phyloP scores from a whole-genome alignment of 345 rosid genomes.

The Arabis hirsuta region DNA sequence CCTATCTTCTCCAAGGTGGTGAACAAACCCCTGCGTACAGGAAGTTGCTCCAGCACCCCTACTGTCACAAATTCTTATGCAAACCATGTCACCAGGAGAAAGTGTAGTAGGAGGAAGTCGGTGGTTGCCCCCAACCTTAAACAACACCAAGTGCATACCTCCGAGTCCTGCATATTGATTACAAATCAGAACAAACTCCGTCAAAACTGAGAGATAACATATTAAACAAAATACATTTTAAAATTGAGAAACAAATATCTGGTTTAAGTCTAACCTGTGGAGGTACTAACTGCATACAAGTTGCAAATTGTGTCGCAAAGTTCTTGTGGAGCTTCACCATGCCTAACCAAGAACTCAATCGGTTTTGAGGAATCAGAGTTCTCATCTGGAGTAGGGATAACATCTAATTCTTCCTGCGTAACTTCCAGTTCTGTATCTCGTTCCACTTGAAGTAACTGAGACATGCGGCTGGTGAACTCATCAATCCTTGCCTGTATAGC shows the following conservation, averaged over 20 bases:
- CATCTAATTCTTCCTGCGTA: constrained; percentile 93
- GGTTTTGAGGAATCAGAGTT: constrained; percentile 70
- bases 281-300: constrained; percentile 79
- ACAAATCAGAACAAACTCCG: constrained; percentile 15
- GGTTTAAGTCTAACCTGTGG: constrained; percentile 62
- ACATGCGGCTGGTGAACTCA: constrained; percentile 69
- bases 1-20: constrained; percentile 93
- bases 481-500: constrained; percentile 79
- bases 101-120: constrained; percentile 89
- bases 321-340: constrained; percentile 91
- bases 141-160: constrained; percentile 91
- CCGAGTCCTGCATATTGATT: constrained; percentile 69
- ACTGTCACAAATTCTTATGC: constrained; percentile 83
- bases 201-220: background rate
- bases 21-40: constrained; percentile 89
- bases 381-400: constrained; percentile 80
- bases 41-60: constrained; percentile 91
- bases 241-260: constrained; percentile 1
- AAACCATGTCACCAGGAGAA: constrained; percentile 99
- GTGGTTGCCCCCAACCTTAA: constrained; percentile 83
- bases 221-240: background rate
- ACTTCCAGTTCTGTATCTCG: constrained; percentile 93
- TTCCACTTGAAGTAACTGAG: constrained; percentile 83
- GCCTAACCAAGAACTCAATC: constrained; percentile 94
- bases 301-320: constrained; percentile 97